These are phyloP conservation scores for Babesia ovis DNA, from an alignment of 169 alveolate species.

Conservation along the genomic window DNA sequence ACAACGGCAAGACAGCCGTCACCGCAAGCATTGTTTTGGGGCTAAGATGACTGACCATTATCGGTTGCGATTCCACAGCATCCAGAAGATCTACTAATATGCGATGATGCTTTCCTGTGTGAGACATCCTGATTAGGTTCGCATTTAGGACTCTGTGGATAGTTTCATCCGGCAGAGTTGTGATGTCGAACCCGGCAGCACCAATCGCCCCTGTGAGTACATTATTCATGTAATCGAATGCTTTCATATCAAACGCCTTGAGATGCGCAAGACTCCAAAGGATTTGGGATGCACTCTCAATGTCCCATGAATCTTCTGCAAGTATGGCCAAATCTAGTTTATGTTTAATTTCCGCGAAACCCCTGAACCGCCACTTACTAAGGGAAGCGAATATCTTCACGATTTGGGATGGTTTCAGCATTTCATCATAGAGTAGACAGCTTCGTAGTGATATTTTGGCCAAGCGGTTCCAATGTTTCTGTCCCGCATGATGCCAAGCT, in stretches of 20 bases:
- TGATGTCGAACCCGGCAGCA: slow-evolving; percentile 4
- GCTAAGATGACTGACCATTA: slow-evolving; percentile 19
- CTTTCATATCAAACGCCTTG: slow-evolving; percentile 14
- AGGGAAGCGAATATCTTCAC: slow-evolving; percentile 57
- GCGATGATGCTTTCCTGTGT: slow-evolving; percentile 27
- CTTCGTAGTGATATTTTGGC: slow-evolving; percentile 33
- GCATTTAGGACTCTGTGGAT: slow-evolving; percentile 48
- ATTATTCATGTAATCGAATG: slow-evolving; percentile 58
- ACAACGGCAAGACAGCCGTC: slow-evolving; percentile 37
- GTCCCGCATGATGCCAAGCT: slow-evolving; percentile 32
- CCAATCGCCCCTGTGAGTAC: neutral
- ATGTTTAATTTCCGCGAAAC: slow-evolving; percentile 20
- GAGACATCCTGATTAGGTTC: slow-evolving; percentile 43
- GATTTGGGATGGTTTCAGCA: slow-evolving; percentile 9
- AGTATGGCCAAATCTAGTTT: slow-evolving; percentile 48
- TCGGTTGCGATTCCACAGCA: neutral
- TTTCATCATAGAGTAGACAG: slow-evolving; percentile 41
- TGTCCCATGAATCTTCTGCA: slow-evolving; percentile 31
- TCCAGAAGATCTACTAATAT: neutral
- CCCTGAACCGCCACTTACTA: slow-evolving; percentile 59
- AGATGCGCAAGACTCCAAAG: slow-evolving; percentile 59
- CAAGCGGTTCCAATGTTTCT: slow-evolving; percentile 38
- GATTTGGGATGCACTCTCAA: slow-evolving; percentile 38
- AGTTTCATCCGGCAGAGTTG: slow-evolving; percentile 15
- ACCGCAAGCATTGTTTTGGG: slow-evolving; percentile 52